phyloP scores from a whole-genome alignment of 257 asterid genomes.

The Thymus mandschuricus region DNA sequence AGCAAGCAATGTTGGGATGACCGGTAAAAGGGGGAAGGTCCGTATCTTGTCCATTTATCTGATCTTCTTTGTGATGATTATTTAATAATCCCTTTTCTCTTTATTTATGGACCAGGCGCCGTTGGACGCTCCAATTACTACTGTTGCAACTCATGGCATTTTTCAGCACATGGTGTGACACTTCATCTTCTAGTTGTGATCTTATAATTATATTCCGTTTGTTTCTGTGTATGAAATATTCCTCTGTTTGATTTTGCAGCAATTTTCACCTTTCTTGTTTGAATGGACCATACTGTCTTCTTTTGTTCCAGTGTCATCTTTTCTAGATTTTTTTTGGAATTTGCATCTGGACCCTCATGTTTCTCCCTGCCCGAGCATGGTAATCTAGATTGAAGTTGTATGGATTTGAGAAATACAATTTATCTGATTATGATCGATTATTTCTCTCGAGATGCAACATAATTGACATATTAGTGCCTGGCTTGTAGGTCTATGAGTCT shows the following conservation, averaged over 20 bases:
- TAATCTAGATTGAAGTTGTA: conserved; percentile 13
- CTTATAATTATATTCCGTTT: conserved; percentile 9
- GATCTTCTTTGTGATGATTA: conserved; percentile 15
- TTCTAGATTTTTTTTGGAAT: not conserved
- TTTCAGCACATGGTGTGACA: conserved; percentile 67
- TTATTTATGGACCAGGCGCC: conserved; percentile 55
- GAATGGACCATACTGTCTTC: not conserved
- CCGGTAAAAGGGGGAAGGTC: conserved; percentile 83
- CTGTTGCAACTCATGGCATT: conserved; percentile 54
- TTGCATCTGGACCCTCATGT: conserved; percentile 6
- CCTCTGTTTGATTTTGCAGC: conserved; percentile 1
- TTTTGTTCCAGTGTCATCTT: not conserved
- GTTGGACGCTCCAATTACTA: conserved; percentile 55
- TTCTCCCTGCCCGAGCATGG: conserved; percentile 6
- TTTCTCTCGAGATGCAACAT: conserved; percentile 9
- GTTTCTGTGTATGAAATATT: not conserved
- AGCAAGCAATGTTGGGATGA: conserved; percentile 40
- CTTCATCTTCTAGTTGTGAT: conserved; percentile 34
- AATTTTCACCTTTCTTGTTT: not conserved
- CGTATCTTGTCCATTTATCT: conserved; percentile 32
- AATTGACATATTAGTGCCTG: not conserved
- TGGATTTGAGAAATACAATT: not conserved
- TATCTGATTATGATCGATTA: not conserved
- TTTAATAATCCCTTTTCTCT: conserved; percentile 7
- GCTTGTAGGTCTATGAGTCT: not conserved